Evolutionary conservation across 2,329 filamentous ascomycete genomes (phyloP), one percentile per base, ranked within the genome.

Genomic region (Colletotrichum caudatum): DNA sequence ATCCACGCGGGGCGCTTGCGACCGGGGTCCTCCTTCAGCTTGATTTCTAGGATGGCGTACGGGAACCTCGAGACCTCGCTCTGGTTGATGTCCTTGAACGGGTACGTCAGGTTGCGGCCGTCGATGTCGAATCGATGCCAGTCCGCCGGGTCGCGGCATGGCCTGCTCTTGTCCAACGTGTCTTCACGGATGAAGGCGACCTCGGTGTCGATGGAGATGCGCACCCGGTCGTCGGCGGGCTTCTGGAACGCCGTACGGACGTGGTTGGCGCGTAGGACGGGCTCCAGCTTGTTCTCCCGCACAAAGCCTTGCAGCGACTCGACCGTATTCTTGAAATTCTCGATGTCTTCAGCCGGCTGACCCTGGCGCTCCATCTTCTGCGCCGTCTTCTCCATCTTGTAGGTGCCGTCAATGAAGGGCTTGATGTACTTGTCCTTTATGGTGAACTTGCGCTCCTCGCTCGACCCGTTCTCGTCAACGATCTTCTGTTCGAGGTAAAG

Each of bases 91-190:
- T 91, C 89, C 65, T 88, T 88, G 85, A 97, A 99, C 0, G 96
- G 96, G 76, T 94, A 98, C 56, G 92, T 89, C 89, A 98, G 93
- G 76, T 89, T 89, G 72, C 86, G 87, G 75, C 92, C 90, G 79
- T 99, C 96, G 76, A 99, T 95, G 77, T 99, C 96, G 29, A 87
- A 86, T 64, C 96, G 91, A 80, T 98, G 96, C 96, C 96, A 99
- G 75, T 94, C 90, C 14, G 92, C 88, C 0, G 94, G 93, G 74
- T 97, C 92, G 74, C 96, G 92, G 82, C 95, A 98, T 0, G 95
- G 95, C n/a, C 94, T 89, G 74, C 94, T 91, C 39, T 84, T 79
- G 78, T 98, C 95, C 61, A 99, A 86, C 2, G 92, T 88, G 76
- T 92, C 90, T 78, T 92, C 90, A 61, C 90, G 88, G 77, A 99